Percentiles rank a stretch among this genome's conserved stretches.
phyloP scores from a whole-genome alignment of 2,329 filamentous ascomycete species.

The Drechslerella dactyloides region DNA sequence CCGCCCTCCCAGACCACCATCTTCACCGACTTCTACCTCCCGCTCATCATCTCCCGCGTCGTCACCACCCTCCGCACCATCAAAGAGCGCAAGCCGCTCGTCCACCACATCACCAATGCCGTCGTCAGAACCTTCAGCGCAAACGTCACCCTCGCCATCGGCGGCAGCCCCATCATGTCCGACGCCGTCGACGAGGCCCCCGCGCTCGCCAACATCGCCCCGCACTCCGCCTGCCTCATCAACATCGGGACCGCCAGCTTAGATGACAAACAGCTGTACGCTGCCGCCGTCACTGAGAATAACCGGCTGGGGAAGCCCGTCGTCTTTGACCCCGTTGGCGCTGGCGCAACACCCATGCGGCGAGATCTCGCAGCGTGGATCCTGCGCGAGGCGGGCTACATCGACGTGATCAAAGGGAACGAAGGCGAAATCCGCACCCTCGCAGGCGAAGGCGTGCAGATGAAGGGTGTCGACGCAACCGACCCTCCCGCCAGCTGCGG shows the following conservation, averaged over 20 bases:
- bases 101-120: constrained; percentile 96
- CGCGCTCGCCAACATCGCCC: constrained; percentile 73
- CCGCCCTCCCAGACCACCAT: constrained; percentile 36
- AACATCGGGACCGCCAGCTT: constrained; percentile 90
- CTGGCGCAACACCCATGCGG: constrained; percentile 78
- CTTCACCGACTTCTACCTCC: constrained; percentile 48
- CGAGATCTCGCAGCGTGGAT: constrained; percentile 73
- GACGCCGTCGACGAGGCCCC: constrained; percentile 81
- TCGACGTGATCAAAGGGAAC: constrained; percentile 92
- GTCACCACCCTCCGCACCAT: constrained; percentile 66
- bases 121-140: constrained; percentile 96
- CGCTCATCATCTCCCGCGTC: constrained; percentile 35
- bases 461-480: constrained; percentile 79
- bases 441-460: constrained; percentile 67
- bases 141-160: constrained; percentile 83
- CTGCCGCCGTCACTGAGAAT: constrained; percentile 78
- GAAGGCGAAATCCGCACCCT: constrained; percentile 83
- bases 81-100: constrained; percentile 71
- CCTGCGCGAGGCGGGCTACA: constrained; percentile 71
- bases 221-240: constrained; percentile 73
- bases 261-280: constrained; percentile 72
- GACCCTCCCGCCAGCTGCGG: constrained; percentile 59
- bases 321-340: constrained; percentile 87
- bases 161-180: constrained; percentile 92
- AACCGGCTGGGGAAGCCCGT: constrained; percentile 77